These are phyloP conservation scores for Boletus edulis DNA, from an alignment of 768 basidiomycete species.

Conservation along the genomic window DNA sequence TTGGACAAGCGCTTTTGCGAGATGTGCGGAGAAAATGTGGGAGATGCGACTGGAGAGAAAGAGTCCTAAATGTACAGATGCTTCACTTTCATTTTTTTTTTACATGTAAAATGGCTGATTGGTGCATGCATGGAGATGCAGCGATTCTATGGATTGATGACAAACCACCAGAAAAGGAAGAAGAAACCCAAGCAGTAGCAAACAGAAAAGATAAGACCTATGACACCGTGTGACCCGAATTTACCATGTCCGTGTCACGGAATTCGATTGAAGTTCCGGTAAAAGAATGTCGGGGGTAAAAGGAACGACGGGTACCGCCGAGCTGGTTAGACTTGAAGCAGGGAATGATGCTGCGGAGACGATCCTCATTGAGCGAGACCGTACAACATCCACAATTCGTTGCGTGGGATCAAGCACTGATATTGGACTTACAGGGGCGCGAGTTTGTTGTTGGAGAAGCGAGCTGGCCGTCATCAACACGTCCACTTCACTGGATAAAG, in stretches of 20 bases:
- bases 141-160: slow-evolving; percentile 30
- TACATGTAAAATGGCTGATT: slow-evolving; percentile 20
- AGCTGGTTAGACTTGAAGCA: slow-evolving; percentile 18
- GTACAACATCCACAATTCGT: slow-evolving; percentile 28
- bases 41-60: slow-evolving; percentile 21
- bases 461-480: slow-evolving; percentile 70
- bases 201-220: slow-evolving; percentile 23
- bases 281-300: slow-evolving; percentile 27
- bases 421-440: slow-evolving; percentile 26
- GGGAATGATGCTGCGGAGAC: slow-evolving; percentile 25
- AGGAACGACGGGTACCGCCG: slow-evolving; percentile 18
- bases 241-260: slow-evolving; percentile 10
- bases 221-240: slow-evolving; percentile 17
- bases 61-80: slow-evolving; percentile 34
- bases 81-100: slow-evolving; percentile 26
- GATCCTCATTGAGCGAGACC: slow-evolving; percentile 36
- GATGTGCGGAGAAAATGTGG: slow-evolving; percentile 43
- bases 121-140: slow-evolving; percentile 15
- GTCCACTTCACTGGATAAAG: slow-evolving; percentile 73
- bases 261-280: slow-evolving; percentile 25
- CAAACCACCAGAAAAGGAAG: slow-evolving; percentile 21
- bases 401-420: slow-evolving; percentile 26
- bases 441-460: slow-evolving; percentile 46
- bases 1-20: slow-evolving; percentile 41
- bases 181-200: slow-evolving; percentile 22